A percentile compares a stretch with the other conserved stretches of the same genome.
Conservation (phyloP, 2,329 filamentous ascomycete species). For the Monosporascus sp. region DNA sequence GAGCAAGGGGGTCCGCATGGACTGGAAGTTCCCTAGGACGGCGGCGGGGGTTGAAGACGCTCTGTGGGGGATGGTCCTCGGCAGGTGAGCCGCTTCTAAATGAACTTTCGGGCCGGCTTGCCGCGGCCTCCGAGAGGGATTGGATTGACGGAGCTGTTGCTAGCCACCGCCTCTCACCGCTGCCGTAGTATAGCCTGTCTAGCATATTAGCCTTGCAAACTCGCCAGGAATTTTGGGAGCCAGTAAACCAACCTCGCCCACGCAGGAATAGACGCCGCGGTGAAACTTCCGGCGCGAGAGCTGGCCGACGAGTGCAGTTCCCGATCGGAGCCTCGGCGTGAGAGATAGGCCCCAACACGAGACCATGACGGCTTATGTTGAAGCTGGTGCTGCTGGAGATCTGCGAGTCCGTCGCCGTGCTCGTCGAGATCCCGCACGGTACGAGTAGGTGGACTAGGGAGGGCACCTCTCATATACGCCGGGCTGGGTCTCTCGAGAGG, state of each 20-base stretch:
- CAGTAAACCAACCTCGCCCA: conserved; percentile 46
- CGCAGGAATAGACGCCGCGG: conserved; percentile 39
- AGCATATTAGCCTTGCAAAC: conserved; percentile 7
- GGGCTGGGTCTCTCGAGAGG: conserved; percentile 47
- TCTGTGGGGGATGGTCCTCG: conserved; percentile 39
- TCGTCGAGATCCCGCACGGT: conserved; percentile 57
- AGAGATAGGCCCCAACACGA: conserved; percentile 47
- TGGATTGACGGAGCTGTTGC: conserved; percentile 39
- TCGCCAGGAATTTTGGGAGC: not conserved
- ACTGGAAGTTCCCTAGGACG: conserved; percentile 24
- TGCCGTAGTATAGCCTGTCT: conserved; percentile 63
- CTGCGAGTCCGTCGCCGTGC: conserved; percentile 58
- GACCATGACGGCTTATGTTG: conserved; percentile 47
- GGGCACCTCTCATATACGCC: conserved; percentile 35
- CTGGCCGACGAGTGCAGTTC: conserved; percentile 49
- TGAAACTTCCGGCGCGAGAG: conserved; percentile 43
- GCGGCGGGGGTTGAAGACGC: conserved; percentile 25
- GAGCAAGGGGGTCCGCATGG: conserved; percentile 29
- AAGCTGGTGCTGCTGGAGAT: conserved; percentile 46
- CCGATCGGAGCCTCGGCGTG: conserved; percentile 44
- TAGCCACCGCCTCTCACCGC: conserved; percentile 54
- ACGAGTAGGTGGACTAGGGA: conserved; percentile 31
- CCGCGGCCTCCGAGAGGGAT: conserved; percentile 40
- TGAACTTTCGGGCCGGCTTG: conserved; percentile 43
- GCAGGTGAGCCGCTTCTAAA: conserved; percentile 42